Evolutionary conservation across 2,329 filamentous ascomycete genomes (phyloP).

Genomic region (Pyricularia pennisetigena): DNA sequence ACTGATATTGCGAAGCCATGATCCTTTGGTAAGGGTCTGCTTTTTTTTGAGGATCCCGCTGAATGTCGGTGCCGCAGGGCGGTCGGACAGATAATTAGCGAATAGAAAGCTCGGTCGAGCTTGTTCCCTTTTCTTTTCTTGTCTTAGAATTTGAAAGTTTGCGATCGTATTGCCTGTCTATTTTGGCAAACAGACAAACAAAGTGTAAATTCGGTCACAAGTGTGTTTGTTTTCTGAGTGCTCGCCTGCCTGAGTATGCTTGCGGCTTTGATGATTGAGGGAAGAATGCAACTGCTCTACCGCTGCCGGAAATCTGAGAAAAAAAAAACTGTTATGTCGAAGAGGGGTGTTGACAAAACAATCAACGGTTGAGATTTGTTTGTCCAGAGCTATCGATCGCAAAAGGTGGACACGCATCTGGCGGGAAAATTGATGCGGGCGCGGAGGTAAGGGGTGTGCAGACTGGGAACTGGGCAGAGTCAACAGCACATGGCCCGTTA

Average conservation of each 20-base stretch:
- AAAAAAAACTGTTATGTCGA: background rate
- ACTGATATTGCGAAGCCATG: constrained; percentile 44
- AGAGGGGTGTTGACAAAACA: background rate
- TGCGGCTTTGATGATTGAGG: background rate
- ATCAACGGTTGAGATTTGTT: background rate
- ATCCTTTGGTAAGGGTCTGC: background rate
- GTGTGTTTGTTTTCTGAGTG: background rate
- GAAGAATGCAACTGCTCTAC: background rate
- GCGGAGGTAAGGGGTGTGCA: background rate
- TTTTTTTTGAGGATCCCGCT: background rate
- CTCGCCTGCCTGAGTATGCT: background rate
- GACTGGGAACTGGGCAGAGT: background rate
- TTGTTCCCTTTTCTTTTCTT: background rate
- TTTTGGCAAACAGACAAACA: background rate
- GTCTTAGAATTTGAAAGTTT: background rate
- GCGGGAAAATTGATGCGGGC: background rate
- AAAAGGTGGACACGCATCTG: background rate
- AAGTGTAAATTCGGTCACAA: background rate
- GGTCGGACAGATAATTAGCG: background rate
- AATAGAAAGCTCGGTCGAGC: background rate
- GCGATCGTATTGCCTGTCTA: background rate
- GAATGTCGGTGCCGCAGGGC: background rate
- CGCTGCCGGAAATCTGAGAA: background rate
- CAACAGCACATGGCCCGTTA: background rate
- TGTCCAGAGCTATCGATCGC: background rate